phyloP scores from a whole-genome alignment of 2,329 filamentous ascomycete species.

The Sarocladiaceae sp. region DNA sequence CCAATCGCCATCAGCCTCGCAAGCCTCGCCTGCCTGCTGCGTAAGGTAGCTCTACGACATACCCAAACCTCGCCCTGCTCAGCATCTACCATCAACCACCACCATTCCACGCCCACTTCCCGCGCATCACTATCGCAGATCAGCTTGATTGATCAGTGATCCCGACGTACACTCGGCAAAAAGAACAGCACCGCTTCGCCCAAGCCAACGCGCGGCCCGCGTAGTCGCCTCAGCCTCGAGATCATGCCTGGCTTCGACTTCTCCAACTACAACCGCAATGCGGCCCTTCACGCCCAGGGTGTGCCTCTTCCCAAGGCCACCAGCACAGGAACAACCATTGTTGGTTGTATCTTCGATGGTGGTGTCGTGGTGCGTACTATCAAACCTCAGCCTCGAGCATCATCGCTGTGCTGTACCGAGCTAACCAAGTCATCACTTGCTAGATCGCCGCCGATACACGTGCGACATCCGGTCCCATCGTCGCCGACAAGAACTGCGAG shows the following conservation, averaged over 20 bases:
- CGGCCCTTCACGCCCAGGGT: conserved; percentile 87
- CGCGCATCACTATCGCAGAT: neutral
- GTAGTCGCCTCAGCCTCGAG: conserved; percentile 16
- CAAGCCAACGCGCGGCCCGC: conserved; percentile 8
- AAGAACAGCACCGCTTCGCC: neutral
- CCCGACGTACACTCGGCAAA: neutral
- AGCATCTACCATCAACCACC: neutral
- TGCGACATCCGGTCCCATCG: conserved; percentile 95
- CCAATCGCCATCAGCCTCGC: conserved; percentile 5
- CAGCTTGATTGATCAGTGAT: neutral
- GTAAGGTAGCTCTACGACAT: conserved; percentile 6
- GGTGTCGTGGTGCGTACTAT: conserved; percentile 75
- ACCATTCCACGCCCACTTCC: conserved; percentile 1
- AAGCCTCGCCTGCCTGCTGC: conserved; percentile 10
- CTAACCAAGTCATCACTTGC: conserved; percentile 9
- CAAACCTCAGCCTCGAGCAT: neutral
- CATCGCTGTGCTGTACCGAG: neutral
- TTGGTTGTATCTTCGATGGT: conserved; percentile 93
- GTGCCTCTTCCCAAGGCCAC: conserved; percentile 96
- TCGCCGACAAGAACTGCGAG: conserved; percentile 99
- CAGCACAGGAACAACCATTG: conserved; percentile 97
- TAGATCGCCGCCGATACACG: conserved; percentile 98
- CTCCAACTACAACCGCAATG: conserved; percentile 99
- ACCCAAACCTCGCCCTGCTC: neutral
- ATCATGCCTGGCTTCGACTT: conserved; percentile 98